These are phyloP conservation scores for Podospora pseudoanserina DNA, from an alignment of 495 filamentous ascomycete species.

Conservation along the genomic window DNA sequence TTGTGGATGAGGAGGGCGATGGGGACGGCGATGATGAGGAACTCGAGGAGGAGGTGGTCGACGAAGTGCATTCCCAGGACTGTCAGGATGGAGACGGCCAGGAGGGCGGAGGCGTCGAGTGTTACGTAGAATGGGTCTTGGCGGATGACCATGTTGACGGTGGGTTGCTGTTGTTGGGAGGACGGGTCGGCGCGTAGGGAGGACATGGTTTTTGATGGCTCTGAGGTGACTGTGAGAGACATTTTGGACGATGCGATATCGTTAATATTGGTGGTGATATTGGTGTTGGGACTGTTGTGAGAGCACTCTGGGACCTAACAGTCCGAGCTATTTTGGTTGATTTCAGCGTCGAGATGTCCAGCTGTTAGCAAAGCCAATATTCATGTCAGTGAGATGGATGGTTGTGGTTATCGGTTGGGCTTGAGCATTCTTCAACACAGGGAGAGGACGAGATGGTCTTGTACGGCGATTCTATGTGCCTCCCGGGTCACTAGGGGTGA, in stretches of 20 bases:
- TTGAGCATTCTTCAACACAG: not conserved
- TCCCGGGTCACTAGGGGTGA: not conserved
- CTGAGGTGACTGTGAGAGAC: slow-evolving; percentile 30
- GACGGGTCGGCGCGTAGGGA: not conserved
- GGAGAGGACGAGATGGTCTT: not conserved
- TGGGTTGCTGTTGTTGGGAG: slow-evolving; percentile 14
- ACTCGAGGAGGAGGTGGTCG: slow-evolving; percentile 41
- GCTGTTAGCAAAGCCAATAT: not conserved
- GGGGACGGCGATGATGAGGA: slow-evolving; percentile 49
- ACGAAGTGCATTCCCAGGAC: slow-evolving; percentile 49
- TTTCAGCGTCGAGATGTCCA: not conserved
- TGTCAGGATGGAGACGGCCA: slow-evolving; percentile 42
- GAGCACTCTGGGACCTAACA: not conserved
- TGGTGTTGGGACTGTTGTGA: not conserved
- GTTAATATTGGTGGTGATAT: not conserved
- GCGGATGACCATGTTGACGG: slow-evolving; percentile 41
- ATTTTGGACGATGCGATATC: slow-evolving; percentile 14
- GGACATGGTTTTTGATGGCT: slow-evolving; percentile 18
- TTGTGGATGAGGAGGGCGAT: slow-evolving; percentile 58
- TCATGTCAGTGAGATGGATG: not conserved
- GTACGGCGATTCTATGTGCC: not conserved
- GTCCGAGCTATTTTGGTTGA: not conserved
- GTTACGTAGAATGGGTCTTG: slow-evolving; percentile 50
- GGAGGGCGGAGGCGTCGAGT: slow-evolving; percentile 43
- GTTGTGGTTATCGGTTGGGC: not conserved